Evolutionary conservation across 495 filamentous ascomycete species (phyloP), one percentile per base, ranked within the genome.

Genomic region (Penicillium lagena): DNA sequence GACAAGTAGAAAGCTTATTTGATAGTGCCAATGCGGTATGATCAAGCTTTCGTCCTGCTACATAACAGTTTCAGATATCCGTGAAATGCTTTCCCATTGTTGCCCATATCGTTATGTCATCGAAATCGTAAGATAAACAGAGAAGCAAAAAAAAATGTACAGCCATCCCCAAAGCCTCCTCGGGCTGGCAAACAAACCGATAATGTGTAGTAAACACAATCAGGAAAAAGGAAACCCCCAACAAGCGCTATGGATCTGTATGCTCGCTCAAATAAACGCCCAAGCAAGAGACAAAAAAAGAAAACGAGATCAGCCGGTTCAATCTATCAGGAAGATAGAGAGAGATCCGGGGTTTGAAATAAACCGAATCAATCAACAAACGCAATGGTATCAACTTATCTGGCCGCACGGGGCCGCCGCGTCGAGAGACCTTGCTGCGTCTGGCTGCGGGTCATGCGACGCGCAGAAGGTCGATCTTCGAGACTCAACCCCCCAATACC

Each of bases 401-500:
- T 22, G 22, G 22, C 22, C 22, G 32, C 36, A 12, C 36, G 39
- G 39, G 36, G 30, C 13, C 47, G 41, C 2, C 44, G 51, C 14
- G 50, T 42, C 22, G 43, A 37, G 12, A 54, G 12, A 6, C 53
- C 52, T 37, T 56, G 53, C 41, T 66, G 54, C 12, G 64, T 67
- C 45, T 71, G 70, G 42, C 67, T 73, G 11, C 67, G 63, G 13
- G 67, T 73, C 41, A 70, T 54, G 22, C 67, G 67, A 12, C 61
- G 60, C 27, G 58, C 37, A 31, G 45, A 40, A 15, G 66, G 64
- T 17, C 55, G 46, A 47, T 73, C 70, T 10, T 71, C 70, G 12
- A 73, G 55, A 49, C 70, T 73, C 27, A 73, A 47, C 1, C 66
- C 60, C 6, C 62, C 60, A 8, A 73, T 54, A 14, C 66, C 67